phyloP scores from a whole-genome alignment of 2,329 filamentous ascomycete genomes.

The Aspergillus sp. region DNA sequence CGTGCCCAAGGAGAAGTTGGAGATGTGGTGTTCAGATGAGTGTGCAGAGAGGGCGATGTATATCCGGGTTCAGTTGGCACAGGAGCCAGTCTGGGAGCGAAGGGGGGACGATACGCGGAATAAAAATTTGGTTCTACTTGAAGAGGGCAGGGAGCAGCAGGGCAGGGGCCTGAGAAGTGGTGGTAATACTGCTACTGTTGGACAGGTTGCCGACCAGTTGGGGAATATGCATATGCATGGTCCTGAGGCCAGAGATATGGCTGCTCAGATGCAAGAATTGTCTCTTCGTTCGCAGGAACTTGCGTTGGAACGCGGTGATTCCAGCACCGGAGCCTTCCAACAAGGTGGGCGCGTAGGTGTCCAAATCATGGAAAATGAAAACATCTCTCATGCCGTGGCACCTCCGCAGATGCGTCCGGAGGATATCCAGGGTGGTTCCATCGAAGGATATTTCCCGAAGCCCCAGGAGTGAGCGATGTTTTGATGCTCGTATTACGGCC shows the following conservation, averaged over 20 bases:
- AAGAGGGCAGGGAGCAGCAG: conserved; percentile 48
- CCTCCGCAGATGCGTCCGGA: conserved; percentile 29
- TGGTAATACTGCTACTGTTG: conserved; percentile 8
- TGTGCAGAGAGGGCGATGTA: conserved; percentile 78
- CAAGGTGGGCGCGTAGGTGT: conserved; percentile 25
- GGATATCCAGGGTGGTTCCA: conserved; percentile 32
- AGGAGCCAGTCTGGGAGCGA: conserved; percentile 79
- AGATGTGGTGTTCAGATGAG: conserved; percentile 77
- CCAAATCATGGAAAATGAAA: conserved; percentile 28
- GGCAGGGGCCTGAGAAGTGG: conserved; percentile 14
- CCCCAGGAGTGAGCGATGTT: not conserved
- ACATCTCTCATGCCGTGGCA: conserved; percentile 10
- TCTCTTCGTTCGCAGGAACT: conserved; percentile 25
- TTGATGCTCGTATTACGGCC: not conserved
- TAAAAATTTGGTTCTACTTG: conserved; percentile 55
- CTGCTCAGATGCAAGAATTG: conserved; percentile 20
- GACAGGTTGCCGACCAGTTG: conserved; percentile 22
- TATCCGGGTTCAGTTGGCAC: conserved; percentile 78
- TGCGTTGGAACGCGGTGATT: conserved; percentile 31
- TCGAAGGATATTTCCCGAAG: conserved; percentile 35
- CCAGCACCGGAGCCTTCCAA: conserved; percentile 14
- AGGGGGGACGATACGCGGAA: conserved; percentile 44
- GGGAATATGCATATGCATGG: conserved; percentile 14
- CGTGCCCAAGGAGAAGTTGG: conserved; percentile 63
- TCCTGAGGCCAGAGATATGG: conserved; percentile 11